Conservation (phyloP, 2,329 filamentous ascomycete genomes). For the Sporothrix dimorphospora region DNA sequence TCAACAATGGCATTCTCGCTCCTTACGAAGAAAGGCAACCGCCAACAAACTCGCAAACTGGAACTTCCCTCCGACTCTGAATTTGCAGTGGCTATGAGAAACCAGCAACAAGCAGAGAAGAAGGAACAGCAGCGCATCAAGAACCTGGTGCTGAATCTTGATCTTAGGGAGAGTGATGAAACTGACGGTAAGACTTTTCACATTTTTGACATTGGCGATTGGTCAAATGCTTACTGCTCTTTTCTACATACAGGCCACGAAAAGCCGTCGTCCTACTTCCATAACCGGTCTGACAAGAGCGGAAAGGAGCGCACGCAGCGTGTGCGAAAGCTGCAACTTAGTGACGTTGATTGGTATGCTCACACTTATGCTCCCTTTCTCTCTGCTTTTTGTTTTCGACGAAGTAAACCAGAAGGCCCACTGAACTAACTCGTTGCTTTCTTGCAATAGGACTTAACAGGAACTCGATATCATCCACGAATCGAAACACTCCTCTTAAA, state of each 20-base stretch:
- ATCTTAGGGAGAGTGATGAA: constrained; percentile 82
- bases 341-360: constrained; percentile 93
- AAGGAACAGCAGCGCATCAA: constrained; percentile 99
- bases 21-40: constrained; percentile 93
- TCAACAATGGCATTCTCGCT: constrained; percentile 95
- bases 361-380: not conserved
- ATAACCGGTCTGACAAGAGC: constrained; percentile 60
- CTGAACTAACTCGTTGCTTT: not conserved
- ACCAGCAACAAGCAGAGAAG: constrained; percentile 89
- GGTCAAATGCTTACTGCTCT: not conserved
- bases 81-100: constrained; percentile 95
- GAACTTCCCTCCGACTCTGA: constrained; percentile 88
- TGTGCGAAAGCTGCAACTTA: constrained; percentile 87
- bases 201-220: not conserved
- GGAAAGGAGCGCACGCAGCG: constrained; percentile 74
- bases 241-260: constrained; percentile 49
- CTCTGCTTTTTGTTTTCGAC: not conserved
- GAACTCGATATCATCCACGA: not conserved
- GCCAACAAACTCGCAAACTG: constrained; percentile 93
- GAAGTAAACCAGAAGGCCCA: not conserved
- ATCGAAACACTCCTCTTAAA: not conserved
- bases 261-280: constrained; percentile 52
- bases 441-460: constrained; percentile 9
- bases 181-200: constrained; percentile 68
- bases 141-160: constrained; percentile 93